A percentile compares a stretch with the other conserved stretches of the same genome.
phyloP scores from a whole-genome alignment of 2,329 filamentous ascomycete genomes.

The Knufia petricola region DNA sequence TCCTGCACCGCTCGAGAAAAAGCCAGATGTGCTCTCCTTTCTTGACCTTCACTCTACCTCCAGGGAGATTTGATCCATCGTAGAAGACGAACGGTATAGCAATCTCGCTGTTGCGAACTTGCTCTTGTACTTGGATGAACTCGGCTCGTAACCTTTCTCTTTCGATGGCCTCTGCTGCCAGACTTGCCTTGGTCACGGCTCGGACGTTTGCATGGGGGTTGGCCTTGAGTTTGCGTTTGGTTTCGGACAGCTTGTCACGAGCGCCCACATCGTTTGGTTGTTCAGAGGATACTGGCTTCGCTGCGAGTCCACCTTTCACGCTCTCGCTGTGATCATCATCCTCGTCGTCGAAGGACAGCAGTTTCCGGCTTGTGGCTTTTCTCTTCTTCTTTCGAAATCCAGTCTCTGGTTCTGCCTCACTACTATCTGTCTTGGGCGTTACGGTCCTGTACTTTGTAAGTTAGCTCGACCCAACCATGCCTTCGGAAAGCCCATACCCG shows the following conservation, averaged over 20 bases:
- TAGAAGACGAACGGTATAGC: slow-evolving; percentile 94
- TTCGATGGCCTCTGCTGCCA: slow-evolving; percentile 70
- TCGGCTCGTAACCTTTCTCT: slow-evolving; percentile 66
- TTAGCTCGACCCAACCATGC: slow-evolving; percentile 35
- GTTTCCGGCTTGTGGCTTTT: slow-evolving; percentile 52
- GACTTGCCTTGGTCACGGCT: slow-evolving; percentile 61
- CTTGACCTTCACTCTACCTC: slow-evolving; percentile 73
- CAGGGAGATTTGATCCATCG: slow-evolving; percentile 81
- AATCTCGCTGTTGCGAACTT: slow-evolving; percentile 81
- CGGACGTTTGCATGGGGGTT: slow-evolving; percentile 43
- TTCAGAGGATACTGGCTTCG: slow-evolving; percentile 13
- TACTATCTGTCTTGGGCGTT: slow-evolving; percentile 35
- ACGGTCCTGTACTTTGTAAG: slow-evolving; percentile 47
- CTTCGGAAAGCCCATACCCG: slow-evolving; percentile 42
- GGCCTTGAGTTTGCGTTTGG: slow-evolving; percentile 31
- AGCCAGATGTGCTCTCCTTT: slow-evolving; percentile 93
- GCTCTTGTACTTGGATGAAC: slow-evolving; percentile 72
- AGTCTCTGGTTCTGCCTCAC: slow-evolving; percentile 20
- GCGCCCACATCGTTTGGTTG: slow-evolving; percentile 27
- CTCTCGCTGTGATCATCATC: slow-evolving; percentile 33
- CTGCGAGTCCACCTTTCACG: slow-evolving; percentile 12
- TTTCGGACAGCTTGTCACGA: slow-evolving; percentile 10
- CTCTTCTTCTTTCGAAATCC: slow-evolving; percentile 42
- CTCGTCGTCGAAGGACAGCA: slow-evolving; percentile 57
- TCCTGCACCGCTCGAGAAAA: slow-evolving; percentile 82